Base-by-base conservation (phyloP, 148 eudicot species). In the Polygonum maritimum region DNA sequence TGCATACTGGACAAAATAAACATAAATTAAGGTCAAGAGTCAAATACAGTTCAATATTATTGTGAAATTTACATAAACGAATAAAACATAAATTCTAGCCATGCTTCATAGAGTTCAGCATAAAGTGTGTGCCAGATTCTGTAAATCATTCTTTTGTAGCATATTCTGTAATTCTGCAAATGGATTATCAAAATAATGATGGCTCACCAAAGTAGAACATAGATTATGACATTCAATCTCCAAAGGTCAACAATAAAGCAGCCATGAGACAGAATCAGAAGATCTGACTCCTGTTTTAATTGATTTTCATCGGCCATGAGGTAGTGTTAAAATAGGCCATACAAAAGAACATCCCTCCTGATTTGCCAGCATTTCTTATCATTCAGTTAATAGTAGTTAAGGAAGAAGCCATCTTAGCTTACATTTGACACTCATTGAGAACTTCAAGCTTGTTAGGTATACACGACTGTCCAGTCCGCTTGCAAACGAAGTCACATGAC, bases 361-460 rank as follows among this genome's bases (percentile, higher is more conserved):
- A 10, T 60, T 26, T 60, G 26, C 36, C 26, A 60, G 67, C 38
- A 26, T 33, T 60, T 60, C 16, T 26, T 60, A 60, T 26, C 21
- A 4, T 60, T 22, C 38, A 69, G 22, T 15, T 6, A 38, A 15
- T 15, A 36, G 16, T 36, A 69, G 73, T 41, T 15, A 69, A 16
- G 14, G 73, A 2, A 69, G 49, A 74, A 74, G 22, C 47, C 26
- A 38, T 21, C 19, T 26, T 35, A 62, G 84, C 98, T 91, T 88
- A 94, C 98, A 87, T 79, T 84, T 88, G 88, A 80, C 99, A 96
- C 65, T 92, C 86, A 81, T 91, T 92, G 76, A 96, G 96, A 40
- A 89, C 73, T 65, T 76, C 49, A 33, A 96, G 85, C 86, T 92
- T 91, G 91, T 89, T 88, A 73, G 90, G 85, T 40, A 96, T 91